These are phyloP conservation scores for Actinidia chinensis DNA, from an alignment of 179 eudicot genomes.

Conservation along the genomic window DNA sequence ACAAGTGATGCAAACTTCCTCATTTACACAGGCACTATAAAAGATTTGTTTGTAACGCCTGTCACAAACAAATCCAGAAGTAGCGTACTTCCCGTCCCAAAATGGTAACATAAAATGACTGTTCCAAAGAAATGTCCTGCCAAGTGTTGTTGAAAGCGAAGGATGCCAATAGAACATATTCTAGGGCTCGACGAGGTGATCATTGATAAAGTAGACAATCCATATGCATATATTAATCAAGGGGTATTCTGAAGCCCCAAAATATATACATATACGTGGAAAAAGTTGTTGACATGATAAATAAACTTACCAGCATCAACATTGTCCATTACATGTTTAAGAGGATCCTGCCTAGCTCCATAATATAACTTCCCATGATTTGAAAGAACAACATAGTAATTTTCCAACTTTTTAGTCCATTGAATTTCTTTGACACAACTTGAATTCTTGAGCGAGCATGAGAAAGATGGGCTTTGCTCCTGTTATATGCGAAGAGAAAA, in stretches of 20 bases:
- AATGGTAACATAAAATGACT: neutral
- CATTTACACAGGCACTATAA: too few relatives aligned
- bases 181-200: neutral
- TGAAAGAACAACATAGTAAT: slow-evolving; percentile 59
- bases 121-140: slow-evolving; percentile 5
- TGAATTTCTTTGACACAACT: slow-evolving; percentile 62
- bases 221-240: neutral
- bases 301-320: slow-evolving; percentile 72
- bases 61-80: neutral
- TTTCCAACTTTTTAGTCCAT: slow-evolving; percentile 56
- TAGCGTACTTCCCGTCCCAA: neutral
- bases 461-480: slow-evolving; percentile 60
- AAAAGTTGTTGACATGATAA: neutral
- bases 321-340: slow-evolving; percentile 49
- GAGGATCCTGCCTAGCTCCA: slow-evolving; percentile 55
- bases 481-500: slow-evolving; percentile 27
- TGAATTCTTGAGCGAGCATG: slow-evolving; percentile 50
- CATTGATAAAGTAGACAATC: neutral
- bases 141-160: neutral
- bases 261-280: too few relatives aligned
- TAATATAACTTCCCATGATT: slow-evolving; percentile 45
- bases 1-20: too few relatives aligned
- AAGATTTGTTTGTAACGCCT: neutral
- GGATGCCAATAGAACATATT: neutral
- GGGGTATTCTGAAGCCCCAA: too few relatives aligned